Evolutionary conservation across 2,329 filamentous ascomycete genomes (phyloP).

Genomic region (Paramyrothecium sp.): DNA sequence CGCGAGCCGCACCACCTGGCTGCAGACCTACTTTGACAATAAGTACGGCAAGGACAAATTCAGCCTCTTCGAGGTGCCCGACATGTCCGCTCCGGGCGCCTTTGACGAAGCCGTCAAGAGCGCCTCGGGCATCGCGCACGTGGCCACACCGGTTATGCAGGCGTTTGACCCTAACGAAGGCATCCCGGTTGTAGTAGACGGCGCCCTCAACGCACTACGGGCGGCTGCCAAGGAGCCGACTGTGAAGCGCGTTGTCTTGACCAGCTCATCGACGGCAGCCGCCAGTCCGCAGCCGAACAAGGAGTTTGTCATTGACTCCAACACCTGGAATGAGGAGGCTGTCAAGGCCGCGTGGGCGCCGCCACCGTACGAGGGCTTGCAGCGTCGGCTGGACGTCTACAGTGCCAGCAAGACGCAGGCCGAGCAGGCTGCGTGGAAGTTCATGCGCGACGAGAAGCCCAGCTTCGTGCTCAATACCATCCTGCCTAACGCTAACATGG

Average conservation of each 20-base stretch:
- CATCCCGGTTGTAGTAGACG: conserved; percentile 27
- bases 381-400: background rate
- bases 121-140: conserved; percentile 30
- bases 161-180: conserved; percentile 26
- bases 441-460: background rate
- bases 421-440: background rate
- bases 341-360: background rate
- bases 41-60: conserved; percentile 28
- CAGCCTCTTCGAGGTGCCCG: conserved; percentile 26
- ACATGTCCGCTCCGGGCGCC: conserved; percentile 23
- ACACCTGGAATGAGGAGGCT: background rate
- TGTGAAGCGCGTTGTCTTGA: conserved; percentile 37
- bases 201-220: conserved; percentile 23
- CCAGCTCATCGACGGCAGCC: conserved; percentile 28
- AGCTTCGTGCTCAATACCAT: background rate
- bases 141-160: conserved; percentile 29
- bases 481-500: background rate
- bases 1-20: conserved; percentile 18
- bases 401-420: background rate
- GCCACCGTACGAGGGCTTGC: background rate
- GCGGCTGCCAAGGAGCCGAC: conserved; percentile 24
- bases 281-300: conserved; percentile 14
- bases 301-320: conserved; percentile 1
- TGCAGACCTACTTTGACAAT: conserved; percentile 22
- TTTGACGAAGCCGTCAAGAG: conserved; percentile 25